A percentile compares a stretch with the other conserved stretches of the same genome.
These are phyloP conservation scores for Aureobasidium sp. DNA, from an alignment of 2,329 filamentous ascomycete genomes.

Conservation along the genomic window DNA sequence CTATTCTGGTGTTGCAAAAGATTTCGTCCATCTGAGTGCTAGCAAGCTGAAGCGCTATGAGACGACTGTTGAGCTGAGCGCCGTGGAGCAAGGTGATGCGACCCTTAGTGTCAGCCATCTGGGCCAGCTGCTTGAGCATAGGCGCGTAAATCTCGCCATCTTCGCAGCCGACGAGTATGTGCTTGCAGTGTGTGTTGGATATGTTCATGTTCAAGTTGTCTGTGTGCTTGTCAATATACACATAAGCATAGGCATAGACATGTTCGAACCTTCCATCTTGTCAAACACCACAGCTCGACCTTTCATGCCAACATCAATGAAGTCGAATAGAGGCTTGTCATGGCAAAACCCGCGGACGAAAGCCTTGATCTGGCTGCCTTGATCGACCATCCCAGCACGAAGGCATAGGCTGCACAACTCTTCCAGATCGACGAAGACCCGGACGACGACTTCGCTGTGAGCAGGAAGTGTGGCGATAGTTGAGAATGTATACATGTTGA, in stretches of 20 bases:
- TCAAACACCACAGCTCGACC: neutral
- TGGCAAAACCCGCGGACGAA: slow-evolving; percentile 53
- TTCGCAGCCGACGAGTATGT: slow-evolving; percentile 54
- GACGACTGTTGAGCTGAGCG: slow-evolving; percentile 48
- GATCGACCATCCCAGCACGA: slow-evolving; percentile 42
- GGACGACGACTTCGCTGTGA: slow-evolving; percentile 41
- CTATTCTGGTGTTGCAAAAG: slow-evolving; percentile 49
- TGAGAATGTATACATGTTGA: slow-evolving; percentile 38
- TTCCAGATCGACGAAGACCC: slow-evolving; percentile 41
- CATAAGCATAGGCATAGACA: neutral
- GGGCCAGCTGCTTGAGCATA: slow-evolving; percentile 44
- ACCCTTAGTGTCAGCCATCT: slow-evolving; percentile 38
- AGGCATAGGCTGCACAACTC: slow-evolving; percentile 38
- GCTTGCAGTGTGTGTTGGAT: slow-evolving; percentile 53
- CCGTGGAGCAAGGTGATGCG: slow-evolving; percentile 53
- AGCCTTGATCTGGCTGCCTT: slow-evolving; percentile 47
- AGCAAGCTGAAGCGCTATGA: slow-evolving; percentile 44
- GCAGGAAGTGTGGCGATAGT: slow-evolving; percentile 29
- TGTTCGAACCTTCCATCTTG: slow-evolving; percentile 46
- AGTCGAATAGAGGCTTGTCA: slow-evolving; percentile 52
- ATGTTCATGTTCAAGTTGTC: slow-evolving; percentile 50
- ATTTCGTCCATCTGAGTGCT: slow-evolving; percentile 45
- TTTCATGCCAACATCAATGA: slow-evolving; percentile 44
- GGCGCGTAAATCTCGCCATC: slow-evolving; percentile 50
- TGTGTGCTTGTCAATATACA: slow-evolving; percentile 23